Evolutionary conservation across 805 yeast genomes (phyloP), one percentile per base, ranked within the genome.

Genomic region (Candida rishiriensis): DNA sequence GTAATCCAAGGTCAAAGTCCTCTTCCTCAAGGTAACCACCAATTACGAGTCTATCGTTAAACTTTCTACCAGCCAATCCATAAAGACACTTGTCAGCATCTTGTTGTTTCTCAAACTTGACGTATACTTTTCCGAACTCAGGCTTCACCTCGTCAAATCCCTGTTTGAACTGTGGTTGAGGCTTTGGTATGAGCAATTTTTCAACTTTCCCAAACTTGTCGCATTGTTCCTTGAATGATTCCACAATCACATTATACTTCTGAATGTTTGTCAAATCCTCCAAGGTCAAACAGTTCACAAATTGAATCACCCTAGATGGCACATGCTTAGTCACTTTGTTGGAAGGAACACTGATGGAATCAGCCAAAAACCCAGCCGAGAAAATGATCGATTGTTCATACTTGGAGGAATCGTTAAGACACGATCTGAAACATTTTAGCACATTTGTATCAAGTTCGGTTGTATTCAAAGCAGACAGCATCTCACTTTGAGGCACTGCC

Each of bases 111-210:
- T 69, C 71, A 62, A 85, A 89, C 60, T 83, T 79, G 17, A 86
- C 78, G 60, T 72, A 88, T 0, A 88, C 72, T 49, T 78, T 83
- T 0, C 97, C 96, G 39, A 82, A 72, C 6, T 85, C 87, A 2
- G 83, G 43, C 58, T 72, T 67, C 51, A 73, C 54, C 56, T 78
- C 71, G 58, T 74, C 63, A 12, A 49, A 31, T 13, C 53, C 49
- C 2, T 43, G 42, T 41, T 69, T 70, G 55, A 65, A 70, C 35
- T 65, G 68, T 1, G 57, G 54, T 14, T 60, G 48, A 0, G 82
- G 89, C 51, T 74, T 71, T 0, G 93, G 89, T 14, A 88, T 76
- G 44, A 71, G 72, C 1, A 87, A 64, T 3, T 75, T 69, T 13
- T 64, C 65, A 4, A 85, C 76, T 2, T 60, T 64, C 1, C 88